A percentile compares a stretch with the other conserved stretches of the same genome.
Conservation (phyloP, 2,329 filamentous ascomycete species). For the Cercospora sojina region DNA sequence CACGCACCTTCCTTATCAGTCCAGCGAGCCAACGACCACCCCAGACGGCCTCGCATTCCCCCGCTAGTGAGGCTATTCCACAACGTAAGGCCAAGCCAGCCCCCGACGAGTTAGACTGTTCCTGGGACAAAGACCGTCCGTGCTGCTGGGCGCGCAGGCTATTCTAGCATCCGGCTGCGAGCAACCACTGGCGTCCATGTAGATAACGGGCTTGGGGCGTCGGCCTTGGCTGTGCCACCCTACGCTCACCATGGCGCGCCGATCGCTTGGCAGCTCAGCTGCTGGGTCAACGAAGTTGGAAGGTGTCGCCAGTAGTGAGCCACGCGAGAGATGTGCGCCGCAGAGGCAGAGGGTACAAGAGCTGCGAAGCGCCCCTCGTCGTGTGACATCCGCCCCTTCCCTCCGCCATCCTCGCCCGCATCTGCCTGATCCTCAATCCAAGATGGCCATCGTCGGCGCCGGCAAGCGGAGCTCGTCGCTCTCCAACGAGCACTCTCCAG, state of each 20-base stretch:
- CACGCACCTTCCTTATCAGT: conserved; percentile 7
- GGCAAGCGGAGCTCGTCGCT: conserved; percentile 8
- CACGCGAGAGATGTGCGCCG: neutral
- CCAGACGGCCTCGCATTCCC: neutral
- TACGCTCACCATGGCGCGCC: neutral
- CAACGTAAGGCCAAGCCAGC: conserved; percentile 1
- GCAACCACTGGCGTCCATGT: neutral
- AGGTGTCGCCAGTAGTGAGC: neutral
- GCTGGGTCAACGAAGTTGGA: conserved; percentile 5
- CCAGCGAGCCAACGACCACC: neutral
- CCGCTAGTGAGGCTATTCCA: neutral
- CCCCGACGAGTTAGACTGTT: neutral
- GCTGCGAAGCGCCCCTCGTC: neutral
- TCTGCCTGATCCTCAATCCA: neutral
- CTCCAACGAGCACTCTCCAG: conserved; percentile 10
- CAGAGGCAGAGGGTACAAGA: neutral
- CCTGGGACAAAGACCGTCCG: neutral
- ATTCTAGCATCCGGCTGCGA: conserved; percentile 1
- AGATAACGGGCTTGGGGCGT: conserved; percentile 10
- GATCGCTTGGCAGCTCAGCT: neutral
- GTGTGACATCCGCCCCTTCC: neutral
- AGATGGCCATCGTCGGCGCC: conserved; percentile 9
- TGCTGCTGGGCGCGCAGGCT: conserved; percentile 2
- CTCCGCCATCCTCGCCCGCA: neutral
- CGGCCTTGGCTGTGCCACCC: conserved; percentile 6